Base-by-base conservation (phyloP, 192 early-diverging fungal species). In the Coemansia sp. region DNA sequence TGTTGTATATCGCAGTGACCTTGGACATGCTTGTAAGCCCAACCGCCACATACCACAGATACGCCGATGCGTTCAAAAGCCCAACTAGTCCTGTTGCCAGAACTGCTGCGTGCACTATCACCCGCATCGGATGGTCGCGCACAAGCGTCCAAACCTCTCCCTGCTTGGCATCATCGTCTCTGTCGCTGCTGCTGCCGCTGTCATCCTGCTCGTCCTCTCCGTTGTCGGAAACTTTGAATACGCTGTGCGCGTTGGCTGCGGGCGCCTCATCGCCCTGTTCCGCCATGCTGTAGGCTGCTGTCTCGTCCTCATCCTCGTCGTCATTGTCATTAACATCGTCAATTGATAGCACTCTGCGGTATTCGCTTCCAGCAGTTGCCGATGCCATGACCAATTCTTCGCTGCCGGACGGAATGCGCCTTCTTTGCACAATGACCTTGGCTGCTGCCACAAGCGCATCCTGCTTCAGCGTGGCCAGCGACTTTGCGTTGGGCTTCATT, bases 1-100 rank as follows among this genome's bases (percentile, higher is more conserved):
- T 92, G 76, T 95, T 93, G 86, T 91, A 92, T 43, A 92, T 90
- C 9, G 91, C 93, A 1, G 90, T 93, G 45, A 93, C 73, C 62
- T 88, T 92, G 19, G 90, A 87, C 87, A 92, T 93, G 40, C 89
- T 85, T 7, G 87, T 90, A 45, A 91, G 74, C 8, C 85, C 85
- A 37, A 92, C 87, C 11, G 90, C 87, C 48, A 88, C 73, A 60
- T 95, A 95, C 93, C 93, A 95, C 45, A 89, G 73, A 66, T 93
- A 92, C 16, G 91, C 85, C 37, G 87, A 85, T 11, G 88, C 62
- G 63, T 89, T 92, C 60, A 92, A 79, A 18, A 90, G 58, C 7
- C 80, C 67, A 0, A 90, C 84, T 37, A 92, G 80, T 72, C 65
- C 41, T 1, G 63, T 57, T 8, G 81, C 67, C 48, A 78, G 67